Evolutionary conservation across 2,329 filamentous ascomycete genomes (phyloP).

Genomic region (Torrubiellomyces zombiae): DNA sequence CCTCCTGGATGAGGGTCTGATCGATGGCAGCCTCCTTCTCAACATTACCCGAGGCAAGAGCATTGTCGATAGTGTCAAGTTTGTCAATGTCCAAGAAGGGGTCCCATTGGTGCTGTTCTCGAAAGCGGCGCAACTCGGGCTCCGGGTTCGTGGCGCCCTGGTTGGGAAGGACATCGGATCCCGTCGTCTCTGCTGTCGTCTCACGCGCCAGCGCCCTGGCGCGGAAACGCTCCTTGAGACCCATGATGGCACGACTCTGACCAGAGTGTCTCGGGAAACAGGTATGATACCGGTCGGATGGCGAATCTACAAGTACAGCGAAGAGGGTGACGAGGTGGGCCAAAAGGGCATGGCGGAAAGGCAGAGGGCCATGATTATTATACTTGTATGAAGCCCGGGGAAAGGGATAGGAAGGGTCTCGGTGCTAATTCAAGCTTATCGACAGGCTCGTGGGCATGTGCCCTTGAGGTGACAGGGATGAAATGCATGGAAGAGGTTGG

Average conservation of each 20-base stretch:
- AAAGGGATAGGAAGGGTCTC: too few relatives aligned
- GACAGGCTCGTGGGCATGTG: too few relatives aligned
- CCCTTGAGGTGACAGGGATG: too few relatives aligned
- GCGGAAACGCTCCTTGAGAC: conserved; percentile 8
- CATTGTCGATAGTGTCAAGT: conserved; percentile 32
- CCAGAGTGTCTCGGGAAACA: too few relatives aligned
- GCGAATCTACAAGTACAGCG: too few relatives aligned
- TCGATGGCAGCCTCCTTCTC: conserved; percentile 29
- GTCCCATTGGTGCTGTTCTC: conserved; percentile 36
- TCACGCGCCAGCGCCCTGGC: conserved; percentile 6
- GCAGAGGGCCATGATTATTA: too few relatives aligned
- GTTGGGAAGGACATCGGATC: conserved; percentile 7
- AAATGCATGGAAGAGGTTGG: too few relatives aligned
- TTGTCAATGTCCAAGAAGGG: conserved; percentile 37
- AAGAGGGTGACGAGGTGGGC: too few relatives aligned
- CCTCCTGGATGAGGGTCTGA: conserved; percentile 29
- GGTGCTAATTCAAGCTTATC: too few relatives aligned
- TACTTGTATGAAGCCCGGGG: too few relatives aligned
- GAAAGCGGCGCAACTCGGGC: conserved; percentile 22
- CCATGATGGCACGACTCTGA: conserved; percentile 10
- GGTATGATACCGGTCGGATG: too few relatives aligned
- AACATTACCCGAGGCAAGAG: conserved; percentile 24
- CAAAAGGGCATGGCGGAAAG: too few relatives aligned
- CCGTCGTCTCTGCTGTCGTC: conserved; percentile 6
- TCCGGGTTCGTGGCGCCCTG: conserved; percentile 7